Percentiles rank a stretch among this genome's conserved stretches.
Conservation (phyloP, 169 alveolate genomes). For the Eimeria acervulina region DNA sequence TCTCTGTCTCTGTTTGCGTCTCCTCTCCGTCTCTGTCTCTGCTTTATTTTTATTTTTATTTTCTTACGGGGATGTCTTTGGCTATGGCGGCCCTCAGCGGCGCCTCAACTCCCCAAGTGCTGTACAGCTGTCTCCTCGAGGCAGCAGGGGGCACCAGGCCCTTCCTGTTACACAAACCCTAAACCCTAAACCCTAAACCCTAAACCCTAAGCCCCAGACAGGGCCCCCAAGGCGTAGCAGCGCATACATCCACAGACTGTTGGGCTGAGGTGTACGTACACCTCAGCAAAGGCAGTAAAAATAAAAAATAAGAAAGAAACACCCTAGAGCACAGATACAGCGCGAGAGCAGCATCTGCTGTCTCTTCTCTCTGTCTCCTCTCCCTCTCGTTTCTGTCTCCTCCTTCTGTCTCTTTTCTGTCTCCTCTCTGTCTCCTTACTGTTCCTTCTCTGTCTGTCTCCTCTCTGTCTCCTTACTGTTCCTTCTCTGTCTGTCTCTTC, state of each 20-base stretch:
- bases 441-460: not conserved
- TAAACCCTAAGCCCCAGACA: conserved; percentile 15
- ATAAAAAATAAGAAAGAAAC: not conserved
- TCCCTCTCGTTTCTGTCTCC: not conserved
- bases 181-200: conserved; percentile 60
- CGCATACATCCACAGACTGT: not conserved
- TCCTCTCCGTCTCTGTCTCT: not conserved
- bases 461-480: not conserved
- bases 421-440: not conserved
- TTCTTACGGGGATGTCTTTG: not conserved
- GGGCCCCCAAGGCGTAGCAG: not conserved
- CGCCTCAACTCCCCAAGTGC: not conserved
- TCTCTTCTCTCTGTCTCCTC: not conserved
- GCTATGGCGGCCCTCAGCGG: not conserved
- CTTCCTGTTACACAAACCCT: conserved; percentile 2
- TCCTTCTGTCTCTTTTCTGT: not conserved
- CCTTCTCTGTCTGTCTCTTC: not conserved
- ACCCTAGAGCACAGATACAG: not conserved
- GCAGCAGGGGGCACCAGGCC: conserved; percentile 2
- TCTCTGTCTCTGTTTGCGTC: not conserved
- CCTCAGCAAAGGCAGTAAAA: not conserved
- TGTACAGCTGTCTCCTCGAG: not conserved
- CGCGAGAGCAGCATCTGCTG: not conserved
- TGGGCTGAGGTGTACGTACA: not conserved
- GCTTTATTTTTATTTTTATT: not conserved